Evolutionary conservation across 73 alveolate genomes (phyloP).

Genomic region (Paraurostyla sp.): DNA sequence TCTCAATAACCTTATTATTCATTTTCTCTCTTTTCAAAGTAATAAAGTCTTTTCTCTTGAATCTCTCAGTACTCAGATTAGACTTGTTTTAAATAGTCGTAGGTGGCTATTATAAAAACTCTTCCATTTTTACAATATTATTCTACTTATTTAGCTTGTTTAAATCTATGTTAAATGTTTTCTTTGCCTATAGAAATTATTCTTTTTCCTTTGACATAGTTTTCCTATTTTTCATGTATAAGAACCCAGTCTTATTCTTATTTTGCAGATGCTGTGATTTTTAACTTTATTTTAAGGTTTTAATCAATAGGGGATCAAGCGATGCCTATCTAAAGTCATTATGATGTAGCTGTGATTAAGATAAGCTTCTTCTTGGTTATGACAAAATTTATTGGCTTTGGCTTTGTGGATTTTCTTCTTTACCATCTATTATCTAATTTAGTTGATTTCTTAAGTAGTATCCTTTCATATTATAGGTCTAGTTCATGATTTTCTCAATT

Average conservation of each 20-base stretch:
- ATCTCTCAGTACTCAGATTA: background rate
- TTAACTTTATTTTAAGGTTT: background rate
- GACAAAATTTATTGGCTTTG: background rate
- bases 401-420: background rate
- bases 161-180: background rate
- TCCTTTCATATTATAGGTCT: background rate
- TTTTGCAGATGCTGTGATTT: background rate
- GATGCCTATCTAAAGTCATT: background rate
- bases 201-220: background rate
- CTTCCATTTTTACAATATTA: too few species aligned
- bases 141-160: too few species aligned
- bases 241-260: too few species aligned
- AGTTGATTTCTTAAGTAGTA: background rate
- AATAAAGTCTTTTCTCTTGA: conserved; percentile 14
- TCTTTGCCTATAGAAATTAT: background rate
- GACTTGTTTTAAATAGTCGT: too few species aligned
- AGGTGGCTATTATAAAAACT: too few species aligned
- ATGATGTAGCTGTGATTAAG: too few species aligned
- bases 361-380: background rate
- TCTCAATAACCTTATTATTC: background rate
- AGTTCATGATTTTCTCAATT: background rate
- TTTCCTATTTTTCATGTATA: too few species aligned
- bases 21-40: conserved; percentile 1
- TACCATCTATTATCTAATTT: background rate
- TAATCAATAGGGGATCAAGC: too few species aligned